phyloP scores from a whole-genome alignment of 2,329 filamentous ascomycete species.

The Aspergillus awamori region DNA sequence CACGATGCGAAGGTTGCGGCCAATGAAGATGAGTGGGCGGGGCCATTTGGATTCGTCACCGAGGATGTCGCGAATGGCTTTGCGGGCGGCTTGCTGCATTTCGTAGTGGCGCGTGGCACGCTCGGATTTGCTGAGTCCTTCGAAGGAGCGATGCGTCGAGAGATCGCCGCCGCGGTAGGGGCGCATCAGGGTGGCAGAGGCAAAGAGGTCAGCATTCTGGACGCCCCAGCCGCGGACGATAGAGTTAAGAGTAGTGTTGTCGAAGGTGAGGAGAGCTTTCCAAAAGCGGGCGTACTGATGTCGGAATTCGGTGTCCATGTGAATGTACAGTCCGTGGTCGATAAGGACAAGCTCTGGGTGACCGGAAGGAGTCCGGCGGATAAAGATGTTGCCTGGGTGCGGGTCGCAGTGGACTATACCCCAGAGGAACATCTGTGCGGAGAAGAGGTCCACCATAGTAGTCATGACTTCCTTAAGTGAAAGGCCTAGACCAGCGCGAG shows the following conservation, averaged over 20 bases:
- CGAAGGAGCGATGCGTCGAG: constrained; percentile 61
- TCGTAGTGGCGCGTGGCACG: constrained; percentile 68
- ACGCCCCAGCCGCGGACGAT: constrained; percentile 85
- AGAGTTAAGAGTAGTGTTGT: constrained; percentile 75
- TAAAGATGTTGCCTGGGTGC: constrained; percentile 96
- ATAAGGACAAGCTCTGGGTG: constrained; percentile 89
- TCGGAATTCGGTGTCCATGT: constrained; percentile 81
- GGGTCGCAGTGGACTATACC: constrained; percentile 95
- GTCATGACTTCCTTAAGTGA: constrained; percentile 87
- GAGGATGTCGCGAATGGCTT: constrained; percentile 76
- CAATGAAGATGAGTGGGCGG: constrained; percentile 88
- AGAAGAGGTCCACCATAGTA: constrained; percentile 94
- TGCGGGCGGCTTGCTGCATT: constrained; percentile 73
- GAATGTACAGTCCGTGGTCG: constrained; percentile 94
- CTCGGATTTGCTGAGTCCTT: constrained; percentile 57
- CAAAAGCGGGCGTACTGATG: constrained; percentile 88
- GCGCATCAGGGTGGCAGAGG: constrained; percentile 82
- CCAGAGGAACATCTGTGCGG: constrained; percentile 98
- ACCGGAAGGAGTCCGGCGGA: constrained; percentile 81
- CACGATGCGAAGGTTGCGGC: constrained; percentile 87
- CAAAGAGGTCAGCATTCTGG: constrained; percentile 85
- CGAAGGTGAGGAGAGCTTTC: constrained; percentile 91
- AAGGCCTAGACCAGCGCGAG: constrained; percentile 80
- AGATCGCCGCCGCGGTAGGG: constrained; percentile 86
- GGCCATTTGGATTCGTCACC: constrained; percentile 87